These are phyloP conservation scores for Neoarthrinium moseri DNA, from an alignment of 2,329 filamentous ascomycete genomes.

Conservation along the genomic window DNA sequence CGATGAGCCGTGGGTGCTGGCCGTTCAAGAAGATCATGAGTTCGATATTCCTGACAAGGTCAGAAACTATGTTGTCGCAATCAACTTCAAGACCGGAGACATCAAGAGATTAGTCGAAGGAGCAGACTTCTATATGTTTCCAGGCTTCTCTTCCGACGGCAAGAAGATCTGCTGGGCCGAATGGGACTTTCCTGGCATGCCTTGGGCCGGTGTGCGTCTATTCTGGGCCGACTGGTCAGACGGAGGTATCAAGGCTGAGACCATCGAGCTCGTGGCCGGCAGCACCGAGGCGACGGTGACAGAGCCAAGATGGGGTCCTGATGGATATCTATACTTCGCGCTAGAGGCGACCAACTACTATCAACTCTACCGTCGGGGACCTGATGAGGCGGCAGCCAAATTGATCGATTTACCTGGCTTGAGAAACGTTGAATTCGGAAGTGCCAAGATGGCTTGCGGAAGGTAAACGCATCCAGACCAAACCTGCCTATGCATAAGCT, in stretches of 20 bases:
- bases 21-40: constrained; percentile 51
- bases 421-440: constrained; percentile 23
- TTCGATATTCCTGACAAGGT: constrained; percentile 30
- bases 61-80: constrained; percentile 37
- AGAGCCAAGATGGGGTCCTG: constrained; percentile 50
- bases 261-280: constrained; percentile 38
- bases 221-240: constrained; percentile 40
- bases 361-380: constrained; percentile 41
- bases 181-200: constrained; percentile 54
- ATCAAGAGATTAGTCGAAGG: constrained; percentile 38
- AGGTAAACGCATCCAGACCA: background rate
- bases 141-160: constrained; percentile 47
- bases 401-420: background rate
- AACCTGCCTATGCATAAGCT: background rate
- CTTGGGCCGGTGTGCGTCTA: constrained; percentile 46
- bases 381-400: constrained; percentile 20
- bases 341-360: constrained; percentile 46
- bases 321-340: constrained; percentile 46
- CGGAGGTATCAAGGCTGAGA: constrained; percentile 26
- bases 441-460: constrained; percentile 27
- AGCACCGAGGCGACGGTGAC: constrained; percentile 39
- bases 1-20: constrained; percentile 41
- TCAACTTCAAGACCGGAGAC: constrained; percentile 38
- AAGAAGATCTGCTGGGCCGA: constrained; percentile 49
- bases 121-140: constrained; percentile 52